These are phyloP conservation scores for Lactarius sanguifluus DNA, from an alignment of 768 basidiomycete genomes.

Conservation along the genomic window DNA sequence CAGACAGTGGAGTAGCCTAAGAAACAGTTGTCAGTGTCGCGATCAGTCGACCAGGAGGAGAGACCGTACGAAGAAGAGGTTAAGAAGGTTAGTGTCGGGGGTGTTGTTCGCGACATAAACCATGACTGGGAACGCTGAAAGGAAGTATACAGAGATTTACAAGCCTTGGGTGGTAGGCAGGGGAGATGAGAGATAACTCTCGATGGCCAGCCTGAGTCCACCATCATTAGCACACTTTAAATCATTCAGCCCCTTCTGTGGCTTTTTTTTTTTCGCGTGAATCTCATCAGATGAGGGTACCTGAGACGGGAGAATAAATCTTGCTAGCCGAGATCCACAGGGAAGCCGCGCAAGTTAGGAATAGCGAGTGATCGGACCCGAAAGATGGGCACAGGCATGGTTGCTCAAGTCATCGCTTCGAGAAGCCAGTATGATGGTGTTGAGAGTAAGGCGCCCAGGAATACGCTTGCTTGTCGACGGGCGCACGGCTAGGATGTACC, in stretches of 20 bases:
- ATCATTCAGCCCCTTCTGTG: conserved; percentile 7
- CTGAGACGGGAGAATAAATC: conserved; percentile 2
- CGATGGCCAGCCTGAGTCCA: background rate
- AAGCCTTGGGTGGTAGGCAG: background rate
- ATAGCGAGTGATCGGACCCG: conserved; percentile 11
- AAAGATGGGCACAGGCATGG: background rate
- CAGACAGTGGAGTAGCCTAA: conserved; percentile 2
- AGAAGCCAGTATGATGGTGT: background rate
- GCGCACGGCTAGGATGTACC: background rate
- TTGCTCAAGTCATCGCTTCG: background rate
- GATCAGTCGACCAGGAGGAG: background rate
- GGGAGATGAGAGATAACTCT: background rate
- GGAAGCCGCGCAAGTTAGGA: conserved; percentile 12
- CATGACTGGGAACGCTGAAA: conserved; percentile 6
- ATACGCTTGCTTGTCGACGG: background rate
- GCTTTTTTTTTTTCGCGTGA: background rate
- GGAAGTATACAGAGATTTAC: conserved; percentile 15
- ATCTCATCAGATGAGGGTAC: conserved; percentile 1
- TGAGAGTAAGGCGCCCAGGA: background rate
- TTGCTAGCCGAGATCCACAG: background rate
- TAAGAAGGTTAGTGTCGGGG: background rate
- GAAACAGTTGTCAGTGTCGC: conserved; percentile 2
- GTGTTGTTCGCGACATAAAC: conserved; percentile 2
- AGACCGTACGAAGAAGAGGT: conserved; percentile 10
- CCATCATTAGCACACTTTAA: background rate